Evolutionary conservation across 139 green algal species (phyloP).

Genomic region (Haematococcus sp.): DNA sequence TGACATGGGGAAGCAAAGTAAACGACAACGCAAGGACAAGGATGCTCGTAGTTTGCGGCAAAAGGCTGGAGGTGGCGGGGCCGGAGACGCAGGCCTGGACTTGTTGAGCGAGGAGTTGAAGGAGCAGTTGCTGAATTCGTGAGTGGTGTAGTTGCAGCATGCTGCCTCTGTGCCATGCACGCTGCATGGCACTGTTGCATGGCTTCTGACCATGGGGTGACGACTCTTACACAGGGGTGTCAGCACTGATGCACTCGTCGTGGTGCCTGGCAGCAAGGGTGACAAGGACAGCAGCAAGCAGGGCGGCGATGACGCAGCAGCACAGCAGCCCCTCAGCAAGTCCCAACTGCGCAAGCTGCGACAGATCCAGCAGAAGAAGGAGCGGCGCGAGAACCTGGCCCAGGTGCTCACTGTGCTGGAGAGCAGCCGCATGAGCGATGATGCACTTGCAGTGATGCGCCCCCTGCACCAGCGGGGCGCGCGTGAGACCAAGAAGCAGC

Average conservation of each 20-base stretch:
- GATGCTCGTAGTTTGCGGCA: conserved; percentile 11
- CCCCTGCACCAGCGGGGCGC: conserved; percentile 56
- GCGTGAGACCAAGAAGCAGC: conserved; percentile 74
- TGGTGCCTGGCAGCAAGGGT: conserved; percentile 1
- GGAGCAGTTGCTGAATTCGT: background rate
- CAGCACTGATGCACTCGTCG: background rate
- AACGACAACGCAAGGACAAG: conserved; percentile 51
- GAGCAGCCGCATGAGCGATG: conserved; percentile 12
- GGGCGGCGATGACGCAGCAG: background rate
- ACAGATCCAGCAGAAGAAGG: conserved; percentile 67
- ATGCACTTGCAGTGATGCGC: conserved; percentile 46
- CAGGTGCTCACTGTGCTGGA: conserved; percentile 27
- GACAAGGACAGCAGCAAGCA: background rate
- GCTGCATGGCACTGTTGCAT: too few relatives aligned
- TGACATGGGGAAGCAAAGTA: conserved; percentile 22
- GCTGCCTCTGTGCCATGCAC: too few relatives aligned
- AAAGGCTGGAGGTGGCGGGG: conserved; percentile 30
- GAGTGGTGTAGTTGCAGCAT: background rate
- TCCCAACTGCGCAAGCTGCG: conserved; percentile 72
- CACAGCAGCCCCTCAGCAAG: conserved; percentile 47
- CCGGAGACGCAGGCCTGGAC: background rate
- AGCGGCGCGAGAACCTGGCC: conserved; percentile 46
- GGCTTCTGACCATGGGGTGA: too few relatives aligned
- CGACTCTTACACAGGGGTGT: too few relatives aligned
- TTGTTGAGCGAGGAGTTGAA: conserved; percentile 6